Conservation (phyloP, 2,329 filamentous ascomycete species). For the Trichothecium roseum region DNA sequence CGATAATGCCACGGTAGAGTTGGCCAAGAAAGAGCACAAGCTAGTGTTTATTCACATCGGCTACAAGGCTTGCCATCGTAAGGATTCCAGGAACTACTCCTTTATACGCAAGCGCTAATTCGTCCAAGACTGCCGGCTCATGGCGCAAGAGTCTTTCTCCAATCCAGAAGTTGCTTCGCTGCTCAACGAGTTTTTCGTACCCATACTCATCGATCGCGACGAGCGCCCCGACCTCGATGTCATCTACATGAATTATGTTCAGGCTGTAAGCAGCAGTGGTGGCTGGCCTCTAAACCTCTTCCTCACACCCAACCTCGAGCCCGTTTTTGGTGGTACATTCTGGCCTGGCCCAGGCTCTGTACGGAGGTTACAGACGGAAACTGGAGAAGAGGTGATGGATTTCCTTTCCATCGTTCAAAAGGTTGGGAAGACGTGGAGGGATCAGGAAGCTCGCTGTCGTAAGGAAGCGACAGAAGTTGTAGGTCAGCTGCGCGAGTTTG, state of each 20-base stretch:
- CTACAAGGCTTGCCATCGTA: conserved; percentile 92
- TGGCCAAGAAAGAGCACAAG: conserved; percentile 74
- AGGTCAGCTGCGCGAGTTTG: conserved; percentile 72
- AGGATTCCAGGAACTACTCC: conserved; percentile 22
- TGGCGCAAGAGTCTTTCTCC: conserved; percentile 85
- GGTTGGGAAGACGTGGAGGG: conserved; percentile 64
- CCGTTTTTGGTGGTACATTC: conserved; percentile 93
- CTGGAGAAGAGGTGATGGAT: conserved; percentile 53
- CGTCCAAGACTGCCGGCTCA: conserved; percentile 67
- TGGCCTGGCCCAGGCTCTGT: conserved; percentile 70
- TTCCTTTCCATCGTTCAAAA: conserved; percentile 79
- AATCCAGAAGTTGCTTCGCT: conserved; percentile 70
- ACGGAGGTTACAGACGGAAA: conserved; percentile 22
- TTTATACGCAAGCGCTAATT: neutral
- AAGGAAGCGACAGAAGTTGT: conserved; percentile 78
- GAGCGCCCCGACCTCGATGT: conserved; percentile 88
- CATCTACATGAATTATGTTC: conserved; percentile 97
- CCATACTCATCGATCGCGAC: conserved; percentile 87
- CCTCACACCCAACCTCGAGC: conserved; percentile 82
- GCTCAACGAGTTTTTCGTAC: conserved; percentile 80
- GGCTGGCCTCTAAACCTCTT: conserved; percentile 98
- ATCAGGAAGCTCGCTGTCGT: conserved; percentile 73
- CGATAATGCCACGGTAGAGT: conserved; percentile 62
- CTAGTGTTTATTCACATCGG: conserved; percentile 91
- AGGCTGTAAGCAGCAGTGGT: conserved; percentile 79